phyloP scores from a whole-genome alignment of 192 early-diverging fungal genomes.

The Lunasporangiospora selenospora region DNA sequence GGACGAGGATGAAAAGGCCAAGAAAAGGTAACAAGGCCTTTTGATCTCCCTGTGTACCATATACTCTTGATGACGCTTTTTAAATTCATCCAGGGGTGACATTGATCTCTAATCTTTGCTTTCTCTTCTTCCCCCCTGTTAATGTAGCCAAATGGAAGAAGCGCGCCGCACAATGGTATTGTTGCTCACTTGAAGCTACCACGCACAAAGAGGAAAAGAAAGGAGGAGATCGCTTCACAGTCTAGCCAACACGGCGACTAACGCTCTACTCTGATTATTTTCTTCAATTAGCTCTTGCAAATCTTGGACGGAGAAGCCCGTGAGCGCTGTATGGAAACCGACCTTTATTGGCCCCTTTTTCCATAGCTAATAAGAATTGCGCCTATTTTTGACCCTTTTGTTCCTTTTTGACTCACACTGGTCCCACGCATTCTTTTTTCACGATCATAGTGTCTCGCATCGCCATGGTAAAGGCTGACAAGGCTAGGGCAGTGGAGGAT shows the following conservation, averaged over 20 bases:
- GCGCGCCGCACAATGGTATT: slow-evolving; percentile 78
- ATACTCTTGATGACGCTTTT: too few species aligned
- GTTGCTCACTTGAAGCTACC: too few species aligned
- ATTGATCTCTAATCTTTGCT: not conserved
- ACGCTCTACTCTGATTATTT: too few species aligned
- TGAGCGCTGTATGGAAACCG: slow-evolving; percentile 70
- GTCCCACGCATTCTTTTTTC: not conserved
- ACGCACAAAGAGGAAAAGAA: too few species aligned
- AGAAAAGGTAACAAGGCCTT: slow-evolving; percentile 60
- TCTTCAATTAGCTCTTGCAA: slow-evolving; percentile 68
- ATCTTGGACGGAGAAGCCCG: slow-evolving; percentile 83
- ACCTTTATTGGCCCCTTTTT: too few species aligned
- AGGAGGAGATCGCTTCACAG: too few species aligned
- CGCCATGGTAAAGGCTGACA: slow-evolving; percentile 88
- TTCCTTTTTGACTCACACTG: slow-evolving; percentile 1
- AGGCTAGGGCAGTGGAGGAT: slow-evolving; percentile 89
- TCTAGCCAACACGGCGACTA: too few species aligned
- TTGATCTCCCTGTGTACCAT: not conserved
- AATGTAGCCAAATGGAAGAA: slow-evolving; percentile 83
- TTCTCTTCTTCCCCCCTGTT: slow-evolving; percentile 8
- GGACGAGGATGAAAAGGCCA: slow-evolving; percentile 72
- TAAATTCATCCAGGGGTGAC: too few species aligned
- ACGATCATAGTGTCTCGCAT: slow-evolving; percentile 80
- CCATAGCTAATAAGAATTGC: slow-evolving; percentile 3
- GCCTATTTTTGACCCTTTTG: not conserved